phyloP scores from a whole-genome alignment of 495 filamentous ascomycete species.

The Chaetomium cochliodes region DNA sequence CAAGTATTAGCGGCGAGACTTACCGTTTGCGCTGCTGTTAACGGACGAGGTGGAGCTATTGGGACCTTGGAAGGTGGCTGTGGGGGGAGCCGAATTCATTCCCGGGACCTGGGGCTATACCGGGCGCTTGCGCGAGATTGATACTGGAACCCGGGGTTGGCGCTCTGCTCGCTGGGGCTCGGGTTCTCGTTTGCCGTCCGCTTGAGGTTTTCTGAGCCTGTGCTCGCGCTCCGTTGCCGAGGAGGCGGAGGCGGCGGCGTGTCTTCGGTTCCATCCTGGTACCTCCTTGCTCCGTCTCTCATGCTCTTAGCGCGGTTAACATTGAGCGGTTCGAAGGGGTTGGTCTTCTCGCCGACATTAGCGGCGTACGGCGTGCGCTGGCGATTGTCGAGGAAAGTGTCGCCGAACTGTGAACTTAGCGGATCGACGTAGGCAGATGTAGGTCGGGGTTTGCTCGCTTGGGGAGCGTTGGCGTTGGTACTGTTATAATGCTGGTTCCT shows the following conservation, averaged over 20 bases:
- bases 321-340: slow-evolving; percentile 46
- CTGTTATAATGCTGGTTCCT: slow-evolving; percentile 47
- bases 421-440: slow-evolving; percentile 40
- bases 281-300: slow-evolving; percentile 26
- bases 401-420: slow-evolving; percentile 42
- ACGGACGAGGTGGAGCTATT: slow-evolving; percentile 23
- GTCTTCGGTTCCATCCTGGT: slow-evolving; percentile 14
- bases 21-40: slow-evolving; percentile 30
- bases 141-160: slow-evolving; percentile 23
- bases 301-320: slow-evolving; percentile 45
- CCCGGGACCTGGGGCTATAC: slow-evolving; percentile 29
- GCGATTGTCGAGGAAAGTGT: slow-evolving; percentile 50
- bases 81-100: slow-evolving; percentile 22
- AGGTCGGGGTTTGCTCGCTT: slow-evolving; percentile 25
- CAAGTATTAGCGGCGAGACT: neutral
- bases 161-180: slow-evolving; percentile 4
- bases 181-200: slow-evolving; percentile 23
- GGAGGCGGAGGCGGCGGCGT: slow-evolving; percentile 20
- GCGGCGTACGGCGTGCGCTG: slow-evolving; percentile 68
- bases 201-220: slow-evolving; percentile 28
- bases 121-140: slow-evolving; percentile 33
- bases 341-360: slow-evolving; percentile 67
- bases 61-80: slow-evolving; percentile 18
- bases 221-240: slow-evolving; percentile 37
- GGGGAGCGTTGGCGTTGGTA: slow-evolving; percentile 28